Evolutionary conservation across 192 early-diverging fungal species (phyloP), one percentile per base, ranked within the genome.

Genomic region (Spizellomyces punctatus): DNA sequence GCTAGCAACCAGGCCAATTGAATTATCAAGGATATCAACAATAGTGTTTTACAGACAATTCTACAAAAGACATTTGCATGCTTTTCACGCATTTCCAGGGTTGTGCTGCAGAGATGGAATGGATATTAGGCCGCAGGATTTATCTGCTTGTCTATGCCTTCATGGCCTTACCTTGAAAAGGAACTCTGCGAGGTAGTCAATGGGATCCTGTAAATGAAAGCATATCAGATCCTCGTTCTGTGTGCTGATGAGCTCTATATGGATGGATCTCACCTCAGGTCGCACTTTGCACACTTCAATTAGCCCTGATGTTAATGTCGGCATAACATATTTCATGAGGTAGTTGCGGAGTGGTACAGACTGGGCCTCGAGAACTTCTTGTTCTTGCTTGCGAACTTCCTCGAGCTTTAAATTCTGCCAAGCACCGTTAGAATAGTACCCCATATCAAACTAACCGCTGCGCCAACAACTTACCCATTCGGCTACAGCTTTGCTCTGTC

Each of bases 311-410:
- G 85, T 87, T 45, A 89, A 62, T 5, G 84, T 86, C 16, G 87
- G 87, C 81, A 89, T 89, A 49, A 89, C 85, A 64, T 78, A 79
- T 54, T 86, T 88, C 79, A 89, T 84, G 6, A 89, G 63, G 63
- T 89, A 89, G 65, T 87, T 85, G 16, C 87, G 71, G 42, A 89
- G 77, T 9, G 87, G 87, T 12, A 86, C 76, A 4, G 82, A 84
- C 69, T 89, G 87, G 5, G 84, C 83, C 67, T 89, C 84, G 10
- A 89, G 69, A 10, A 89, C 85, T 52, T 89, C 85, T 67, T 84
- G 83, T 61, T 89, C 87, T 73, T 89, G 87, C 66, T 84, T 85
- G 16, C 81, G 69, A 19, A 89, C 85, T 76, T 89, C 83, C 65
- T 88, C 87, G 52, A 89, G 69, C 19, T 79, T 64, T 43, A 74